Evolutionary conservation across 2,329 filamentous ascomycete genomes (phyloP).

Genomic region (Lachnellula subtilissima): DNA sequence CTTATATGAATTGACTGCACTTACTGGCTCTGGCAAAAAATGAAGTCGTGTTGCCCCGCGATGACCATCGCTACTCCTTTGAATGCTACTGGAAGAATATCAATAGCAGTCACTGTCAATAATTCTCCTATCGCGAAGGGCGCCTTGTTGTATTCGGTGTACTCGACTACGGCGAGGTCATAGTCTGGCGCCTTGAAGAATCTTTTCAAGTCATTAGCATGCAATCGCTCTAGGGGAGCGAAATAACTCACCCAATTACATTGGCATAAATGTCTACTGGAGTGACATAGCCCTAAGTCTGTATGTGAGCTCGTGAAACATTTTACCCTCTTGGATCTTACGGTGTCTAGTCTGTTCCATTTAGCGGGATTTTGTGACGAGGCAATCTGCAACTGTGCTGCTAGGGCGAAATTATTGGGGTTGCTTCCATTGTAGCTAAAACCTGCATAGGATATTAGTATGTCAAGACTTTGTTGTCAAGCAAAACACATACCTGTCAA

Average conservation of each 20-base stretch:
- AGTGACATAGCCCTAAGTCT: not conserved
- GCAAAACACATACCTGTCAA: not conserved
- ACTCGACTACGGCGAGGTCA: not conserved
- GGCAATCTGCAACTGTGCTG: not conserved
- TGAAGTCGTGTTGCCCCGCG: not conserved
- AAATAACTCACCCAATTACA: not conserved
- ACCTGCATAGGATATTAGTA: conserved; percentile 14
- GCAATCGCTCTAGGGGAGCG: not conserved
- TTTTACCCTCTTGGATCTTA: not conserved
- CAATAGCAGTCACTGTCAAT: not conserved
- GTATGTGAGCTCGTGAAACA: not conserved
- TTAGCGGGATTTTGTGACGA: not conserved
- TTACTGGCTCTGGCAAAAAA: not conserved
- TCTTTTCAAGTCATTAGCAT: not conserved
- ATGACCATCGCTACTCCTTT: not conserved
- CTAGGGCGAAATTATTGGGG: not conserved
- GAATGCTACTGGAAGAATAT: not conserved
- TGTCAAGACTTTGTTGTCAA: conserved; percentile 33
- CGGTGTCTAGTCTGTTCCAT: not conserved
- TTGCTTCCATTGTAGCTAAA: not conserved
- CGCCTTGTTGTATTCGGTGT: not conserved
- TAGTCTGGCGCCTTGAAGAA: conserved; percentile 1
- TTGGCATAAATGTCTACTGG: not conserved
- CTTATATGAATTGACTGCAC: not conserved
- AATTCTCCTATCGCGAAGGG: not conserved